Conservation (phyloP, 192 early-diverging fungal genomes). For the Paraglomus occultum region DNA sequence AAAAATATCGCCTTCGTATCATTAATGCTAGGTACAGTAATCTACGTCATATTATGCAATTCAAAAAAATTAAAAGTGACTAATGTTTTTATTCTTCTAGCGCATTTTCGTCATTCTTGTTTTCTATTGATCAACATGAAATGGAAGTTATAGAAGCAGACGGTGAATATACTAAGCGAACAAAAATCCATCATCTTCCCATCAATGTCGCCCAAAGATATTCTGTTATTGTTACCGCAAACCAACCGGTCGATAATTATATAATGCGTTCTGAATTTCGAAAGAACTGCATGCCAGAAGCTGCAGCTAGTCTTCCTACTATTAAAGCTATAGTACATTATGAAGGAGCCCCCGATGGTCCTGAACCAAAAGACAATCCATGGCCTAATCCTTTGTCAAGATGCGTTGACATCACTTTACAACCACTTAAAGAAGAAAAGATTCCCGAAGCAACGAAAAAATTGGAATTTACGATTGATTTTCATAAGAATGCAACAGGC, state of each 20-base stretch:
- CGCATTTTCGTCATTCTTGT: slow-evolving; percentile 58
- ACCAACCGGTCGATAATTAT: slow-evolving; percentile 46
- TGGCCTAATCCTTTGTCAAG: slow-evolving; percentile 26
- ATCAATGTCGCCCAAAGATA: slow-evolving; percentile 50
- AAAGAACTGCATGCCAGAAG: slow-evolving; percentile 34
- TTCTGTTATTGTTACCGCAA: slow-evolving; percentile 47
- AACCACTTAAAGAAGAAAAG: slow-evolving; percentile 30
- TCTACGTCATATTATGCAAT: slow-evolving; percentile 25
- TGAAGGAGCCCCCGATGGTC: slow-evolving; percentile 35
- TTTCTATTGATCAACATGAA: slow-evolving; percentile 68
- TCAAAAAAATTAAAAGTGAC: not conserved
- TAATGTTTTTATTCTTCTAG: slow-evolving; percentile 28
- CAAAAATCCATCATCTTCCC: slow-evolving; percentile 38
- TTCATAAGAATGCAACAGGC: not conserved
- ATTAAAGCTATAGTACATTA: slow-evolving; percentile 43
- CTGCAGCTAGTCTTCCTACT: slow-evolving; percentile 26
- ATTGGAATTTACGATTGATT: not conserved
- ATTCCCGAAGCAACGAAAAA: not conserved
- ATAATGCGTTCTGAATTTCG: slow-evolving; percentile 46
- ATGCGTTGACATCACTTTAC: slow-evolving; percentile 36
- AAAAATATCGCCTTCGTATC: slow-evolving; percentile 58
- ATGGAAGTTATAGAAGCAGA: slow-evolving; percentile 73
- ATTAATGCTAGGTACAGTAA: slow-evolving; percentile 47
- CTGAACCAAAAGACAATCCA: slow-evolving; percentile 16
- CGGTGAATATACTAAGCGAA: slow-evolving; percentile 40